Percentiles rank a stretch among this genome's conserved stretches.
Conservation (phyloP, 106 monocot genomes). For the Phalaenopsis equestris region DNA sequence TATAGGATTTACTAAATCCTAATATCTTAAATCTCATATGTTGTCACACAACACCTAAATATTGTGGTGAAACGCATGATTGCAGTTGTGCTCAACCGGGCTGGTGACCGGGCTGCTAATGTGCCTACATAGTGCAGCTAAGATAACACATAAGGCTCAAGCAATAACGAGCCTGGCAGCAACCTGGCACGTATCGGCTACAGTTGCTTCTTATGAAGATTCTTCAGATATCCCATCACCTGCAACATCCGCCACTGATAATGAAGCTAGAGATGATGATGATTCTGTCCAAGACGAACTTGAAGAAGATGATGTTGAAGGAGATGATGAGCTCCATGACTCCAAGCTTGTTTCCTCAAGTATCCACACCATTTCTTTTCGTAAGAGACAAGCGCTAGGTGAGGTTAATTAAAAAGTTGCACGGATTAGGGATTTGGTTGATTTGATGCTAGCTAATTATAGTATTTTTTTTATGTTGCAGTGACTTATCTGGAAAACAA, state of each 20-base stretch:
- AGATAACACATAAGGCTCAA: conserved; percentile 94
- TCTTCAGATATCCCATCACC: conserved; percentile 20
- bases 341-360: conserved; percentile 20
- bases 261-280: background rate
- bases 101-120: conserved; percentile 67
- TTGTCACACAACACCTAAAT: no score
- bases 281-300: conserved; percentile 18
- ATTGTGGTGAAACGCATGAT: no score
- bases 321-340: conserved; percentile 38
- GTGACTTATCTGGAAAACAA: conserved; percentile 98
- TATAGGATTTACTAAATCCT: no score
- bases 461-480: conserved; percentile 16
- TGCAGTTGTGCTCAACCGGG: conserved; percentile 61
- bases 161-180: conserved; percentile 85
- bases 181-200: conserved; percentile 74
- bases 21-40: no score
- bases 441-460: background rate
- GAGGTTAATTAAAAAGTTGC: background rate
- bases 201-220: conserved; percentile 38
- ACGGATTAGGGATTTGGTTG: background rate
- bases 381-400: conserved; percentile 89
- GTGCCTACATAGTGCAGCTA: conserved; percentile 77
- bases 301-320: conserved; percentile 32
- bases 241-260: background rate
- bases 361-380: conserved; percentile 47